Conservation (phyloP, 2,329 filamentous ascomycete genomes). For the Mycogone perniciosa region DNA sequence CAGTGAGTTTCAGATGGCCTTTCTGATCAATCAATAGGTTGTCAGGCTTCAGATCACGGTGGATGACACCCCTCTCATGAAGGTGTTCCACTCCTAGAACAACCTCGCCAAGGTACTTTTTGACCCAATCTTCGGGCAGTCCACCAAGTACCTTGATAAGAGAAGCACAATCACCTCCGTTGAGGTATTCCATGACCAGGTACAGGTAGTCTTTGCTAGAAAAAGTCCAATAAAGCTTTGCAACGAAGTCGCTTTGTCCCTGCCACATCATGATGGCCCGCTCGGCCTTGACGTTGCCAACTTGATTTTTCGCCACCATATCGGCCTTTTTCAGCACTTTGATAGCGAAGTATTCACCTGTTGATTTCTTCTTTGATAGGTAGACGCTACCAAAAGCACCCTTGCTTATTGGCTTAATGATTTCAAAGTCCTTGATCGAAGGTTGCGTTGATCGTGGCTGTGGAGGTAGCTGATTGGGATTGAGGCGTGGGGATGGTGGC, state of each 20-base stretch:
- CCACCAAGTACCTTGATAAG: conserved; percentile 91
- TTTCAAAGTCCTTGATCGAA: conserved; percentile 98
- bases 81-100: conserved; percentile 95
- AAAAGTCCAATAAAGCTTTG: conserved; percentile 99
- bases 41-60: conserved; percentile 93
- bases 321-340: conserved; percentile 99
- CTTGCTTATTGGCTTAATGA: conserved; percentile 99
- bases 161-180: conserved; percentile 93
- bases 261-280: conserved; percentile 99
- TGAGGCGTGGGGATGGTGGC: conserved; percentile 76
- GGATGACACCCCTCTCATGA: conserved; percentile 89
- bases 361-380: conserved; percentile 96
- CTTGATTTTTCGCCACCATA: conserved; percentile 99
- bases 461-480: conserved; percentile 67
- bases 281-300: conserved; percentile 98
- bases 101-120: conserved; percentile 95
- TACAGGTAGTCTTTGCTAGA: conserved; percentile 99
- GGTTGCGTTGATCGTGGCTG: conserved; percentile 85
- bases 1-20: conserved; percentile 92
- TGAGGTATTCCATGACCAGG: conserved; percentile 98
- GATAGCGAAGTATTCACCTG: conserved; percentile 96
- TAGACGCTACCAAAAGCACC: conserved; percentile 98
- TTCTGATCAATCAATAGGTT: conserved; percentile 96
- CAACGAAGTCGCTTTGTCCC: conserved; percentile 96
- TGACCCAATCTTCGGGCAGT: conserved; percentile 93